Conservation (phyloP, 495 filamentous ascomycete species). For the Parachaetomium inaequale region DNA sequence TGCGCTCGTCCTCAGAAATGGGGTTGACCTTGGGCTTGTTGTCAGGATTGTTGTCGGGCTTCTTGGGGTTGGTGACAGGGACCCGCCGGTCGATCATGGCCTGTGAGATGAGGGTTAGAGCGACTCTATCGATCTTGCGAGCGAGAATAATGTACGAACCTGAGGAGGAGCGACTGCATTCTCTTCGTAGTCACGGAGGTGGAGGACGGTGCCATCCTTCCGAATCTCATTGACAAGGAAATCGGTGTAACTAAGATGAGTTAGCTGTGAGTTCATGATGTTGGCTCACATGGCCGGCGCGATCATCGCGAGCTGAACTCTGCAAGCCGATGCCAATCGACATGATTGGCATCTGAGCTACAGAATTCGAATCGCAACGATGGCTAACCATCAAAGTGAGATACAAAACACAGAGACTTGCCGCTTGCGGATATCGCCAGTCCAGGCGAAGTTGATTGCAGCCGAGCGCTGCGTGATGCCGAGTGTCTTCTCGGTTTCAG, state of each 20-base stretch:
- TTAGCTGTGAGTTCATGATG: constrained; percentile 1
- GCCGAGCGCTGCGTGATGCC: constrained; percentile 37
- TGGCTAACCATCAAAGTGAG: background rate
- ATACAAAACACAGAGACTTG: constrained; percentile 13
- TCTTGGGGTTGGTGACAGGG: background rate
- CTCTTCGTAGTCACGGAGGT: constrained; percentile 58
- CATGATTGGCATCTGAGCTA: background rate
- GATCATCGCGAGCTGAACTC: background rate
- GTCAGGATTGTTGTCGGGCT: constrained; percentile 5
- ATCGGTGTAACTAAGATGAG: constrained; percentile 71
- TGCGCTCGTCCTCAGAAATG: constrained; percentile 26
- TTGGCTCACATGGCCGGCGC: background rate
- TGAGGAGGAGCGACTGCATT: constrained; percentile 35
- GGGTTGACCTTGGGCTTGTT: constrained; percentile 8
- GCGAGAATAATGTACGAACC: constrained; percentile 12
- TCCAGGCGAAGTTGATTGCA: constrained; percentile 34
- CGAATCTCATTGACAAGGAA: constrained; percentile 93
- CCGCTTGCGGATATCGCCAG: constrained; percentile 40
- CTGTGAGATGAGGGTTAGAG: constrained; percentile 3
- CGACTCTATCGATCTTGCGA: background rate
- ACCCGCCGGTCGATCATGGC: background rate
- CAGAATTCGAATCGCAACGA: background rate
- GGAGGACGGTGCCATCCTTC: constrained; percentile 71
- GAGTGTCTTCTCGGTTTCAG: constrained; percentile 34
- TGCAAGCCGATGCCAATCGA: background rate